Base-by-base conservation (phyloP, 1,284 basidiomycete species). In the Singerocomus inundabilis region DNA sequence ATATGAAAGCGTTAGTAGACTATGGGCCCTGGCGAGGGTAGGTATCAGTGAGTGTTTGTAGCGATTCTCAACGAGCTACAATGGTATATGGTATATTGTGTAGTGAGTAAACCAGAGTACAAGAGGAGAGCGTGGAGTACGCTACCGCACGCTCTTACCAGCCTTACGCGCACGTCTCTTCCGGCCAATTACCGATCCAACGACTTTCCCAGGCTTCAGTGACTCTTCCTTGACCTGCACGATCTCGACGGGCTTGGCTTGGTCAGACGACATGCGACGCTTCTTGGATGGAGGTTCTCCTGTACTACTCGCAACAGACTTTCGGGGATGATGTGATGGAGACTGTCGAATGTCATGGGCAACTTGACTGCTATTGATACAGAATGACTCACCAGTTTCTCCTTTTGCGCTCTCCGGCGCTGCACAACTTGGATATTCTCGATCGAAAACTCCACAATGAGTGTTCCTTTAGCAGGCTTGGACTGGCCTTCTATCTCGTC, bases 401-500 rank as follows among this genome's bases (percentile, higher is more conserved):
- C 72, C 45, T 73, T 71, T 44, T 75, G 73, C 12, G 78, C 76
- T 42, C 75, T 73, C 53, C 89, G 74, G 49, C 88, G 73, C 52
- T 87, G 84, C 25, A 91, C 82, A 21, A 95, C 92, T 69, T 94
- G 89, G 5, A 92, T 77, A 62, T 98, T 97, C 75, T 98, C 92
- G 49, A 96, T 90, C 34, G 91, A 93, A 70, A 95, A 96, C 71
- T 97, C 93, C 29, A 93, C 82, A 56, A 96, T 85, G 44, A 97
- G 72, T 12, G 84, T 80, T 28, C 85, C 84, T 56, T 76, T 80
- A 28, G 56, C 69, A 58, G 72, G 77, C 61, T 71, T 76, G 25
- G 71, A 67, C 7, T 67, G 59, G 11, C 59, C 63, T 58, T 81
- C 81, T 46, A 85, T 70, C 63, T 85, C 83, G 29, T 81, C 79